Conservation (phyloP, 2,329 filamentous ascomycete species). For the Colletotrichum sp. region DNA sequence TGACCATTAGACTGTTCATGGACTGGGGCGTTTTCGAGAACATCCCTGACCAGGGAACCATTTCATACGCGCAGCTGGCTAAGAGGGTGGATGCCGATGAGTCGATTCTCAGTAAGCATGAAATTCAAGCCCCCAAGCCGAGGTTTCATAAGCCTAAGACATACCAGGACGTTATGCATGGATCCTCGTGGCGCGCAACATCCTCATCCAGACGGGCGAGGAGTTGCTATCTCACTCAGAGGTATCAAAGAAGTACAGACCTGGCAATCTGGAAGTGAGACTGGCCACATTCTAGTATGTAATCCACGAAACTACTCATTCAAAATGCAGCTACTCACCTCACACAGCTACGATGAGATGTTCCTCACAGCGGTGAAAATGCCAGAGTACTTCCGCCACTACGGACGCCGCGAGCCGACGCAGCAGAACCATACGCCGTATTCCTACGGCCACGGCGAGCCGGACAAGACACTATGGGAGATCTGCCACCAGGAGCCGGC, state of each 20-base stretch:
- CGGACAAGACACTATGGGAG: conserved; percentile 35
- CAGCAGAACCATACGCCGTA: conserved; percentile 28
- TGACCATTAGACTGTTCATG: conserved; percentile 27
- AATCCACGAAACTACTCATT: no score
- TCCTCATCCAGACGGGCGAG: conserved; percentile 5
- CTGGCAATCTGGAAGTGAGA: neutral
- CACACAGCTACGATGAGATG: neutral
- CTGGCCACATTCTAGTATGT: conserved; percentile 13
- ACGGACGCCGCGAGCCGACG: conserved; percentile 33
- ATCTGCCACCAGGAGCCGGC: conserved; percentile 28
- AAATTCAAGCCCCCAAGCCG: no score
- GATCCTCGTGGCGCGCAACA: no score
- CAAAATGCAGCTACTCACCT: accelerated
- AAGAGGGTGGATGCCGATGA: conserved; percentile 29
- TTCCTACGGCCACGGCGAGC: conserved; percentile 32
- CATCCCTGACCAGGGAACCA: conserved; percentile 30
- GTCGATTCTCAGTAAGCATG: conserved; percentile 25
- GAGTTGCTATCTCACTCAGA: conserved; percentile 27
- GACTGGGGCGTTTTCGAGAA: conserved; percentile 35
- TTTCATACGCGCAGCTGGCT: conserved; percentile 33
- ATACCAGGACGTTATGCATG: conserved; percentile 18
- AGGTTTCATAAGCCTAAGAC: neutral
- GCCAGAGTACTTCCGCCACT: conserved; percentile 21
- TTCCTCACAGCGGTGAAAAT: conserved; percentile 6
- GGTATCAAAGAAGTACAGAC: conserved; percentile 16